Conservation (phyloP, 257 asterid species). For the Plantago elongata region DNA sequence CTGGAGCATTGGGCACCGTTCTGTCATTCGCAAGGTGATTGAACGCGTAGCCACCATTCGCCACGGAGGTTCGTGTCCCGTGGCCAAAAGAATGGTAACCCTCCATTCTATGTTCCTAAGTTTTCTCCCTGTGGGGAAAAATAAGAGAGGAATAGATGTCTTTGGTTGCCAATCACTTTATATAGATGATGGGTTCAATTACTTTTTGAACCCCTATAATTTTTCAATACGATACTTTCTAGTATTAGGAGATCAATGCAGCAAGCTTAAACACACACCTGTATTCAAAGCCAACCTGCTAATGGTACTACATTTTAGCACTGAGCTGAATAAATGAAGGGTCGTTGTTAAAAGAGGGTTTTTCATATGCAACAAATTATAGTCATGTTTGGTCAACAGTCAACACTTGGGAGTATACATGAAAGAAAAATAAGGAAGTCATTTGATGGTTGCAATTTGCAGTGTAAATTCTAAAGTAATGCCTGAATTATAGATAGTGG, state of each 20-base stretch:
- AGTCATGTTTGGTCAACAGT: too few relatives aligned
- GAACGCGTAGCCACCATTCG: background rate
- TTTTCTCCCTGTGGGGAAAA: background rate
- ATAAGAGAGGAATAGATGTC: slow-evolving; percentile 16
- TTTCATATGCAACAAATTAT: too few relatives aligned
- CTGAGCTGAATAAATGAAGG: too few relatives aligned
- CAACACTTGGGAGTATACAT: too few relatives aligned
- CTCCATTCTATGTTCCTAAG: background rate
- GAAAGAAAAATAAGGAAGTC: too few relatives aligned
- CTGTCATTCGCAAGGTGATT: background rate
- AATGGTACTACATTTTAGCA: too few relatives aligned
- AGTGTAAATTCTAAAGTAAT: too few relatives aligned
- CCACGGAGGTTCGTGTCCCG: background rate
- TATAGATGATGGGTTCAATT: background rate
- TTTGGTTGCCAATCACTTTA: slow-evolving; percentile 1
- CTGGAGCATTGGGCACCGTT: background rate
- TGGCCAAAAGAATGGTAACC: background rate
- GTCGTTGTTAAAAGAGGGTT: too few relatives aligned
- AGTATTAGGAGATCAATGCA: background rate
- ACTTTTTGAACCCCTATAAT: background rate
- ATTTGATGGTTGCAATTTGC: too few relatives aligned
- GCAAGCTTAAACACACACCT: background rate
- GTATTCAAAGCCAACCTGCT: too few relatives aligned
- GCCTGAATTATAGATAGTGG: too few relatives aligned
- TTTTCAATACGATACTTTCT: background rate